These are phyloP conservation scores for Aspergillus clavatus DNA, from an alignment of 2,329 filamentous ascomycete species.

Conservation along the genomic window DNA sequence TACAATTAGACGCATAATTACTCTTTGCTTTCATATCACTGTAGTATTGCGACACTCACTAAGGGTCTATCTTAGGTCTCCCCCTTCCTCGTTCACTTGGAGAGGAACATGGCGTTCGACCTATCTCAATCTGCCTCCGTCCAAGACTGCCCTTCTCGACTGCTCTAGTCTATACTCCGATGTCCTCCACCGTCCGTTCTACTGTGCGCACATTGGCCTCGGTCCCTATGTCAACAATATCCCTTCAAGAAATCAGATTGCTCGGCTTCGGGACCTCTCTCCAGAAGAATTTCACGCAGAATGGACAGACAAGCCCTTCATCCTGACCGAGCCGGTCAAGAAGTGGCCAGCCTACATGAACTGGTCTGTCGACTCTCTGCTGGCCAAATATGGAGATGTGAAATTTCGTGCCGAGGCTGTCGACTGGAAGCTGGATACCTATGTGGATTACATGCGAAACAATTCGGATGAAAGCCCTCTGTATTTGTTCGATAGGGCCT, in stretches of 20 bases:
- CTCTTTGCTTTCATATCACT: conserved; percentile 1
- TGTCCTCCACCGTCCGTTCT: conserved; percentile 81
- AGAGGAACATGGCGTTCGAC: conserved; percentile 80
- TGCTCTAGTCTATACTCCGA: conserved; percentile 85
- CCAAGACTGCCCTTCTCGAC: conserved; percentile 55
- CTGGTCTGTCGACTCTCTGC: conserved; percentile 69
- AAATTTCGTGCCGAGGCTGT: conserved; percentile 87
- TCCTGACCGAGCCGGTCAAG: conserved; percentile 76
- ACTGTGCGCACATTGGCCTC: conserved; percentile 73
- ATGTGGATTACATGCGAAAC: conserved; percentile 74
- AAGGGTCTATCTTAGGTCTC: conserved; percentile 23
- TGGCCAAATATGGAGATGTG: conserved; percentile 59
- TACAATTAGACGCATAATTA: background rate
- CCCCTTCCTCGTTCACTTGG: conserved; percentile 56
- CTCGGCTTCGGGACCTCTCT: conserved; percentile 62
- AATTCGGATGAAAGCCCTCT: conserved; percentile 81
- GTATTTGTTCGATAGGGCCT: conserved; percentile 85
- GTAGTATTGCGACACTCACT: conserved; percentile 11
- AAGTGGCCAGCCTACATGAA: conserved; percentile 70
- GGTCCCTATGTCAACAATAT: conserved; percentile 65
- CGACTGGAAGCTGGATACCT: conserved; percentile 81
- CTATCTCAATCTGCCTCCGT: conserved; percentile 56
- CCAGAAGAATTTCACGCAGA: conserved; percentile 66
- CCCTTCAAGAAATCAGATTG: conserved; percentile 67
- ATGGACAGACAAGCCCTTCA: conserved; percentile 80